Base-by-base conservation (phyloP, 495 filamentous ascomycete species). In the Mytilinidion resinicola region DNA sequence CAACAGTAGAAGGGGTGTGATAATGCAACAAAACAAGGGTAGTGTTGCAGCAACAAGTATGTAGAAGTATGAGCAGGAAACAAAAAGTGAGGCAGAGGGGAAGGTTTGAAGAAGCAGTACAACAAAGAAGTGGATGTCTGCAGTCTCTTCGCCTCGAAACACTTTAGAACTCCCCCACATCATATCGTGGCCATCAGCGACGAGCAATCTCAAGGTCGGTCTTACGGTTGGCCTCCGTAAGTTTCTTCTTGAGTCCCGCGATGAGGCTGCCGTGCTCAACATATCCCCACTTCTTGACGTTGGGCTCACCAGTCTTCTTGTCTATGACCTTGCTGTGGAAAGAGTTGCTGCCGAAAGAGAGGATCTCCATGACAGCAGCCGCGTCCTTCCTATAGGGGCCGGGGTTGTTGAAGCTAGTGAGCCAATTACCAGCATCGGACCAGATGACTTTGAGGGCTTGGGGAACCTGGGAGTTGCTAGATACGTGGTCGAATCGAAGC, bases 361-460 rank as follows among this genome's bases (percentile, higher is more conserved):
- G 44, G 25, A 62, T 11, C 50, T 53, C 37, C 10, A 53, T 14
- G 4, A 15, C 50, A 36, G 33, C 34, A 17, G n/a, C 19, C 11
- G 50, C 25, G 12, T 53, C 50, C n/a, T 36, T 15, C 8, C 41
- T 43, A 25, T 53, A 12, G 55, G 55, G 25, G 14, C 11, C 20
- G 52, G 42, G 11, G 47, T 53, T 17, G 25, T 55, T 53, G 9
- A 51, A 10, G 17, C 3, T 11, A 11, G 39, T 33, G 10, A 62
- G 49, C 60, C 55, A 62, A 30, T 10, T 11, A 35, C 19, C 8
- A 20, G 54, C 55, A 33, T 57, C 48, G 44, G 57, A 54, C 46
- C 38, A 62, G 54, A 62, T 46, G 21, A 53, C 54, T 42, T 57
- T 57, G 55, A 54, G 53, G 17, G 60, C 55, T 4, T 54, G 57